Evolutionary conservation across 2,329 filamentous ascomycete species (phyloP).

Genomic region (Colletotrichum gloeosporioides): DNA sequence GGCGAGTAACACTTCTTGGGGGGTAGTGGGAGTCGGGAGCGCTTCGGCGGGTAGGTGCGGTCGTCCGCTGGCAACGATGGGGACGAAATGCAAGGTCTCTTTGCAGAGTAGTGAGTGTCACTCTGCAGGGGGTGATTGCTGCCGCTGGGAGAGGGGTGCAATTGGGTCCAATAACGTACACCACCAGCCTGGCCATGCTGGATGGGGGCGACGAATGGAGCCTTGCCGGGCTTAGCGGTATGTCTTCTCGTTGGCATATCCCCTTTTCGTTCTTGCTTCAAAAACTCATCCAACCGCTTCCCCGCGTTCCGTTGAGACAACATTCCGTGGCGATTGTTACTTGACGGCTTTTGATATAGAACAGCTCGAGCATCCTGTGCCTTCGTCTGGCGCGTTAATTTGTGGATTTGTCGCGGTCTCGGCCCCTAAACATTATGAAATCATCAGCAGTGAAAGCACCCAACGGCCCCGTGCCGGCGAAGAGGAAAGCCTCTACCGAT

Average conservation of each 20-base stretch:
- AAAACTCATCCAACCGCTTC: constrained; percentile 9
- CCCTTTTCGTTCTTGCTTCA: constrained; percentile 6
- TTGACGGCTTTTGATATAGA: not conserved
- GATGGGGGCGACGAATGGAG: constrained; percentile 10
- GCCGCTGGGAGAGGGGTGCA: not conserved
- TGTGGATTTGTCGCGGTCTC: not conserved
- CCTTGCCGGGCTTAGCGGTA: constrained; percentile 20
- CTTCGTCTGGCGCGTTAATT: not conserved
- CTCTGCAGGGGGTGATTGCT: not conserved
- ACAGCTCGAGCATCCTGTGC: not conserved
- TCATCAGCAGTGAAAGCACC: not conserved
- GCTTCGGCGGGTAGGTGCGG: constrained; percentile 6
- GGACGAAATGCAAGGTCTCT: constrained; percentile 1
- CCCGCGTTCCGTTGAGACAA: constrained; percentile 1
- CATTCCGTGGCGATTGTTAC: not conserved
- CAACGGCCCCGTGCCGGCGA: constrained; percentile 2
- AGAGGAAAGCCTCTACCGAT: constrained; percentile 29
- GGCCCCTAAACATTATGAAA: not conserved
- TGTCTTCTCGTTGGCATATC: not conserved
- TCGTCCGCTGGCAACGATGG: not conserved
- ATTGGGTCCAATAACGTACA: constrained; percentile 7
- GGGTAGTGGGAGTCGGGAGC: not conserved
- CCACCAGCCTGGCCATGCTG: not conserved
- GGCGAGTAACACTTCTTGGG: not conserved
- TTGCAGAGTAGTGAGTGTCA: not conserved